Base-by-base conservation (phyloP, 495 filamentous ascomycete genomes). In the Podospora australis region DNA sequence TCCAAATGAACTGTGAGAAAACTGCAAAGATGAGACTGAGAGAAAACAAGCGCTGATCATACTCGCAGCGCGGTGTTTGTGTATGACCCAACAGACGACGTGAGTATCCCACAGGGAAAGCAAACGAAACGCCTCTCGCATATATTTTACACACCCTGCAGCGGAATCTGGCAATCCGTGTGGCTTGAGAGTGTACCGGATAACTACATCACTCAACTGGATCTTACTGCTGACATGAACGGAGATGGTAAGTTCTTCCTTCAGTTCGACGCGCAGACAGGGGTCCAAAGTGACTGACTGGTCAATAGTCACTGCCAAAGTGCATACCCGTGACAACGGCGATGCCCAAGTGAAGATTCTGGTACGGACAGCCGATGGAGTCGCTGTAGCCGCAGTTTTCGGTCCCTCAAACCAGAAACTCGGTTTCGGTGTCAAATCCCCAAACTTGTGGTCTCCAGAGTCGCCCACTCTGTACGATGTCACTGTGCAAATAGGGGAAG, bases 61-160 rank as follows among this genome's bases (percentile, higher is more conserved):
- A 19, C 2, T 10, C n/a, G 19, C 4, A 82, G 78, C 4, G 65
- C 73, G 16, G 80, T 84, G 4, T 78, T 78, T 49, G 82, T 82
- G 1, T 75, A 78, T 39, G 82, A 86, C 45, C 82, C 82, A 0
- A 86, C 82, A 0, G 80, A 85, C 50, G 57, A 53, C 6, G 65
- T 69, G 50, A 69, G 74, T n/a, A 82, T 80, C 30, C 80, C 81
- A 0, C 70, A 82, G 46, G 82, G 82, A 40, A 86, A 86, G 62
- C 82, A 84, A 57, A 78, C 73, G 7, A 62, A 74, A 2, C 53
- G 59, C 2, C 77, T 72, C 2, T 76, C 72, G 5, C 81, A 85
- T 52, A 85, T 86, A 41, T 86, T 83, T 57, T 86, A 86, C 60
- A 80, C 74, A 0, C 80, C 82, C 9, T 85, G 82, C 61, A 76